Evolutionary conservation across 306 rosid species (phyloP).

Genomic region (Corylus avellana): DNA sequence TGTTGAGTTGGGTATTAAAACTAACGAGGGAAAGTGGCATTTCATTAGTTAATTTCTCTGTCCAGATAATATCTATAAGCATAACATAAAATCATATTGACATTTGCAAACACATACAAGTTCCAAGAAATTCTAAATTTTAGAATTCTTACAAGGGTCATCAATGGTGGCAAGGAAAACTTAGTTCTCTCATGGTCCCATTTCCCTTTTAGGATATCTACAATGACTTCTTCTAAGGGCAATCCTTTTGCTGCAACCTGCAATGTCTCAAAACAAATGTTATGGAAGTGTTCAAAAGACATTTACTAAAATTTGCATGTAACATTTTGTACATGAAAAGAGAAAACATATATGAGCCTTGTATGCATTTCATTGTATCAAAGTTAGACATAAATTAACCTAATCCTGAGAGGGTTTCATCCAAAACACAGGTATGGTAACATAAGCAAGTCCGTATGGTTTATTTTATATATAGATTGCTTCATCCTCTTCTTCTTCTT

Average conservation of each 20-base stretch:
- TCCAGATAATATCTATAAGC: background rate
- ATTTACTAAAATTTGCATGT: slow-evolving; percentile 14
- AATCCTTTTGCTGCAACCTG: slow-evolving; percentile 57
- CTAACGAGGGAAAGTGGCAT: background rate
- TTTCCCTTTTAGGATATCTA: slow-evolving; percentile 62
- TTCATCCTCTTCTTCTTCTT: background rate
- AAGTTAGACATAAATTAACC: background rate
- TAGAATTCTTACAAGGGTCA: slow-evolving; percentile 80
- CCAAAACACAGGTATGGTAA: slow-evolving; percentile 13
- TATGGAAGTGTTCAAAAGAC: slow-evolving; percentile 20
- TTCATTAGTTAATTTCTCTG: background rate
- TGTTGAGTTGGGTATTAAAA: background rate
- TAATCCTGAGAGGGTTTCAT: slow-evolving; percentile 8
- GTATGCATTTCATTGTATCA: slow-evolving; percentile 9
- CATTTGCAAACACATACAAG: slow-evolving; percentile 15
- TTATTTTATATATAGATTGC: background rate
- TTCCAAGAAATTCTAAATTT: slow-evolving; percentile 16
- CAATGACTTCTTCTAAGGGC: slow-evolving; percentile 61
- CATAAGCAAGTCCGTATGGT: background rate
- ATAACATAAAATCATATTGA: background rate
- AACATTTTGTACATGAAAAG: background rate
- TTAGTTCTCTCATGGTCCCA: slow-evolving; percentile 89
- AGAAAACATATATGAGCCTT: slow-evolving; percentile 9
- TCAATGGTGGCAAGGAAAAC: slow-evolving; percentile 92
- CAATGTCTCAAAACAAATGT: slow-evolving; percentile 28